phyloP scores from a whole-genome alignment of 768 basidiomycete genomes.

The Lanmaoa rubissima region DNA sequence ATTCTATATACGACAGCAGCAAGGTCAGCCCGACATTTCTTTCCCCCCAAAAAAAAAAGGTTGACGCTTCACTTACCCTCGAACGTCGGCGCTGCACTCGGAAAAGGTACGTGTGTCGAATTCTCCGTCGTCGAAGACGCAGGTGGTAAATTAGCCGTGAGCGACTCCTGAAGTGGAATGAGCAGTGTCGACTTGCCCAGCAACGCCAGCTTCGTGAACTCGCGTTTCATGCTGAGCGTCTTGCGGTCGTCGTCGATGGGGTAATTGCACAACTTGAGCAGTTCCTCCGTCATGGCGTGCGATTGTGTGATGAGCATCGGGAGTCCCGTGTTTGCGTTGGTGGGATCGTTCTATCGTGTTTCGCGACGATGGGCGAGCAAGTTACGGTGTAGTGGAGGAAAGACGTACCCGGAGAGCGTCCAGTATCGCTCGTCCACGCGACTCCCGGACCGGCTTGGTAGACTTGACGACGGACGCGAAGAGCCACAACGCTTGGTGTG shows the following conservation, averaged over 20 bases:
- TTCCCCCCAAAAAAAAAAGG: too few species aligned
- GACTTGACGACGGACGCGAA: conserved; percentile 89
- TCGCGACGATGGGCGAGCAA: not conserved
- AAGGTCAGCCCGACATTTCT: conserved; percentile 6
- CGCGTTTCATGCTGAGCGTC: conserved; percentile 44
- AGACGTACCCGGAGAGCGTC: conserved; percentile 54
- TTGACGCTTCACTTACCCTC: conserved; percentile 39
- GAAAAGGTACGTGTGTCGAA: conserved; percentile 78
- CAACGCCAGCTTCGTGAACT: conserved; percentile 51
- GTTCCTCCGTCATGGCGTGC: conserved; percentile 61
- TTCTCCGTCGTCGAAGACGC: conserved; percentile 47
- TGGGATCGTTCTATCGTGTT: conserved; percentile 43
- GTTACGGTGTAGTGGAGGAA: not conserved
- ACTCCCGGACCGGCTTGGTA: conserved; percentile 56
- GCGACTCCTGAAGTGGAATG: conserved; percentile 89
- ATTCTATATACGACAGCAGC: conserved; percentile 43
- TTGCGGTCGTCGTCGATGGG: conserved; percentile 40
- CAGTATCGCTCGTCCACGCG: conserved; percentile 59
- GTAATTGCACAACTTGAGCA: conserved; percentile 65
- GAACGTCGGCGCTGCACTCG: conserved; percentile 72
- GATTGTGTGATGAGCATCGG: conserved; percentile 53
- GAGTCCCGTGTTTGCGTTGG: conserved; percentile 41
- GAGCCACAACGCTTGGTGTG: conserved; percentile 90
- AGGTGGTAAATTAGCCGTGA: conserved; percentile 87
- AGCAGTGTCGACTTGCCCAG: conserved; percentile 69